Base-by-base conservation (phyloP, 345 rosid genomes). In the Pistacia vera region DNA sequence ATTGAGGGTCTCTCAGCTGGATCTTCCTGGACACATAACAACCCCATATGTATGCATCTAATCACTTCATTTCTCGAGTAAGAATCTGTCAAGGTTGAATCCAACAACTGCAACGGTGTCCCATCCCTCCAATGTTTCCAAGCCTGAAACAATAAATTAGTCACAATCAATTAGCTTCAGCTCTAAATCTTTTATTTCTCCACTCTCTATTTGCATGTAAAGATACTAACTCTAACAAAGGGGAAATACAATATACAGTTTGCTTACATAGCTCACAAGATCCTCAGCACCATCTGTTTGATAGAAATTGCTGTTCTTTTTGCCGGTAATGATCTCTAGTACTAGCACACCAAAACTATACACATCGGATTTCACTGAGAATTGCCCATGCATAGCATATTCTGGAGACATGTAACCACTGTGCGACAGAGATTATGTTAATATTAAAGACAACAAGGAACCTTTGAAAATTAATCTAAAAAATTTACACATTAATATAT, bases 401-500 rank as follows among this genome's bases (percentile, higher is more conserved):
- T 85, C 86, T 35, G 86, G 83, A 33, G 86, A n/a, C 84, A 85
- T 82, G 25, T 80, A 85, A 7, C 86, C 83, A 63, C 85, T 79
- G 62, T 58, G 7, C 5, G 4, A 6, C 4, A 1, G 8, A 38
- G 41, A 38, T 4, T 38, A 38, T 4, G 41, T 38, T 38, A 38
- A 38, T 38, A 38, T 38, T 38, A 38, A 38, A 38, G 41, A 38
- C 41, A 38, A 6, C 41, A 38, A 38, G 41, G 41, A 38, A 38
- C 4, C 41, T 38, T 38, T 38, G 41, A 38, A 38, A 4, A 38
- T 30, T 38, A 38, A 38, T 38, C 41, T 0, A 38, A 38, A 38
- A 38, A 38, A 38, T 38, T 38, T 30, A 30, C 33, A 30, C 33
- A 30, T 4, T 38, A 38, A 4, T 38, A 0, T 38, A 38, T 38